Conservation (phyloP, 148 eudicot genomes). For the Dianthus caryophyllus region DNA sequence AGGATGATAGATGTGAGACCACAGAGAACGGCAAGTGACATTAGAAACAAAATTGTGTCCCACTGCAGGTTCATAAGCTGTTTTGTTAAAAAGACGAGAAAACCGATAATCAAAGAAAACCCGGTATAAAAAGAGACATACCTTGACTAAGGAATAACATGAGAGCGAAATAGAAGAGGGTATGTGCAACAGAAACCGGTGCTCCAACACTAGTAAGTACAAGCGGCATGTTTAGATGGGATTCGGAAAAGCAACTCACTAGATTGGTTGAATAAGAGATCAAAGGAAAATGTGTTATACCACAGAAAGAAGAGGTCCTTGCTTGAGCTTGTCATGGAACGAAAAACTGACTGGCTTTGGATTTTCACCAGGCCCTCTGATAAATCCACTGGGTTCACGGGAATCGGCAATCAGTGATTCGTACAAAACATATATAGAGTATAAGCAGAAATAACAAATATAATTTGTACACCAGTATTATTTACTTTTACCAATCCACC, state of each 20-base stretch:
- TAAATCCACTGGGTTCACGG: neutral
- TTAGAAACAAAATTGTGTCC: neutral
- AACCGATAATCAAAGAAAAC: neutral
- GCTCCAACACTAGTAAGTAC: conserved; percentile 72
- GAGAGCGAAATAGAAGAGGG: conserved; percentile 78
- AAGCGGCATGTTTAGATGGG: neutral
- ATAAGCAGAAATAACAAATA: neutral
- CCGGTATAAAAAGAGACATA: conserved; percentile 16
- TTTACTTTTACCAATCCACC: neutral
- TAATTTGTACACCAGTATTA: too few relatives aligned
- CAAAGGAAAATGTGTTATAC: conserved; percentile 31
- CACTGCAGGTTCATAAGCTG: neutral
- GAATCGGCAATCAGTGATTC: neutral
- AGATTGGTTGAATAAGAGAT: neutral
- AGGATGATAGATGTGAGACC: conserved; percentile 2
- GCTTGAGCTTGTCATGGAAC: conserved; percentile 83
- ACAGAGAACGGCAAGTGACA: neutral
- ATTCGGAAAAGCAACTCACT: conserved; percentile 9
- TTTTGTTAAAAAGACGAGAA: neutral
- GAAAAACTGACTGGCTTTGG: conserved; percentile 75
- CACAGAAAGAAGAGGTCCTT: conserved; percentile 93
- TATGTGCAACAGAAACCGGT: conserved; percentile 90
- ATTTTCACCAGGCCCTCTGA: conserved; percentile 56
- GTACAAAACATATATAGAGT: neutral
- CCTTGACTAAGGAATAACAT: conserved; percentile 54